Conservation (phyloP, 140 eudicot species). For the Senecio squalidus region DNA sequence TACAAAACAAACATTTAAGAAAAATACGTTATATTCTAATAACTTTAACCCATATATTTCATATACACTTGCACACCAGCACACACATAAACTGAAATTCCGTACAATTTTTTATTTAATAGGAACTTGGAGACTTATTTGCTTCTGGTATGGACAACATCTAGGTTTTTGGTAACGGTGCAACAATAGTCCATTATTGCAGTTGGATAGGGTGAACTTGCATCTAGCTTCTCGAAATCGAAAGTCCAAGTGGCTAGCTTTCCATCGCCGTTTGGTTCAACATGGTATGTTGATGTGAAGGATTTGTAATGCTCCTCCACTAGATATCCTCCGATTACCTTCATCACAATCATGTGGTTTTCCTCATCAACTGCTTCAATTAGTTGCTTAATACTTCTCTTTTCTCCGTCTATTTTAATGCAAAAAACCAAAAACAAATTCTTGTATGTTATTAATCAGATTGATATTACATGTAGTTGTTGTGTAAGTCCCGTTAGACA, state of each 20-base stretch:
- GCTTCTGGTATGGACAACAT: neutral
- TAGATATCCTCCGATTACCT: conserved; percentile 41
- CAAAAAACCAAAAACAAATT: neutral
- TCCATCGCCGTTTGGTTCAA: conserved; percentile 29
- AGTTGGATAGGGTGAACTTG: conserved; percentile 32
- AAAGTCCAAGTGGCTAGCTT: conserved; percentile 48
- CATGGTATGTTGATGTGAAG: conserved; percentile 29
- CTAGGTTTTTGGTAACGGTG: conserved; percentile 28
- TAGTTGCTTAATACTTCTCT: conserved; percentile 21
- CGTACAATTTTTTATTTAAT: no score
- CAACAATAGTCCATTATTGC: conserved; percentile 36
- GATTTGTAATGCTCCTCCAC: conserved; percentile 40
- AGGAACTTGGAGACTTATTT: no score
- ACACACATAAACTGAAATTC: no score
- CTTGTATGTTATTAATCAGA: neutral
- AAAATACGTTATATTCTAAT: no score
- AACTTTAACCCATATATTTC: no score
- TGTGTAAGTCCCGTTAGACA: no score
- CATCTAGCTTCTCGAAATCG: conserved; percentile 39
- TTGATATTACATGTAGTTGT: no score
- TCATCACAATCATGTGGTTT: conserved; percentile 28
- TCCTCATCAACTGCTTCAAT: conserved; percentile 39
- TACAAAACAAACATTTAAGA: no score
- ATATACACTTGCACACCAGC: no score
- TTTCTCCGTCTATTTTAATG: conserved; percentile 31